These are phyloP conservation scores for Neonectria sp. DNA, from an alignment of 2,329 filamentous ascomycete species.

Conservation along the genomic window DNA sequence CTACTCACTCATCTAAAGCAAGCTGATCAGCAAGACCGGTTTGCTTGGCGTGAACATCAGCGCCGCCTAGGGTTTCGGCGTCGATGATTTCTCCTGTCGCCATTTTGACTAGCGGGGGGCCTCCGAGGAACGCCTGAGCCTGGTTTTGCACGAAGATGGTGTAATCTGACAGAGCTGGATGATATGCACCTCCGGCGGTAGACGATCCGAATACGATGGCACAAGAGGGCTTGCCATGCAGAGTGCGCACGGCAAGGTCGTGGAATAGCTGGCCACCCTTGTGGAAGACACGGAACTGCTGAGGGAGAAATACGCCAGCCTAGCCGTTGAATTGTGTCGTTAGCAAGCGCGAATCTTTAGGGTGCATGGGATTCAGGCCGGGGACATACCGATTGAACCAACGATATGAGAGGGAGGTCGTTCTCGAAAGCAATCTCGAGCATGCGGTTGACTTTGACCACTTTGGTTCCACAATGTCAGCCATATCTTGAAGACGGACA, in stretches of 20 bases:
- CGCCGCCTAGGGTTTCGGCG: constrained; percentile 60
- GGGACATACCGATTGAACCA: constrained; percentile 56
- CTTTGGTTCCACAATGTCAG: constrained; percentile 38
- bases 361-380: background rate
- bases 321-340: constrained; percentile 40
- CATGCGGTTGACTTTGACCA: constrained; percentile 53
- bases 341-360: background rate
- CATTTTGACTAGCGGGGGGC: constrained; percentile 63
- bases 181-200: constrained; percentile 45
- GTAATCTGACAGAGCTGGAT: constrained; percentile 51
- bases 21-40: constrained; percentile 62
- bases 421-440: constrained; percentile 54
- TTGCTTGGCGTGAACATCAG: constrained; percentile 55
- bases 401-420: constrained; percentile 55
- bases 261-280: constrained; percentile 54
- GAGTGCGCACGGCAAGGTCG: constrained; percentile 56
- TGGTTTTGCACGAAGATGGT: constrained; percentile 57
- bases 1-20: constrained; percentile 56
- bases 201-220: constrained; percentile 62
- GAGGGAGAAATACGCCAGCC: constrained; percentile 53
- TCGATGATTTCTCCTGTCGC: constrained; percentile 60
- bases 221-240: constrained; percentile 56
- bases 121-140: constrained; percentile 61
- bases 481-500: background rate
- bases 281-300: constrained; percentile 63